Base-by-base conservation (phyloP, 352 stramenopile genomes). In the Globisporangium orthogonon region DNA sequence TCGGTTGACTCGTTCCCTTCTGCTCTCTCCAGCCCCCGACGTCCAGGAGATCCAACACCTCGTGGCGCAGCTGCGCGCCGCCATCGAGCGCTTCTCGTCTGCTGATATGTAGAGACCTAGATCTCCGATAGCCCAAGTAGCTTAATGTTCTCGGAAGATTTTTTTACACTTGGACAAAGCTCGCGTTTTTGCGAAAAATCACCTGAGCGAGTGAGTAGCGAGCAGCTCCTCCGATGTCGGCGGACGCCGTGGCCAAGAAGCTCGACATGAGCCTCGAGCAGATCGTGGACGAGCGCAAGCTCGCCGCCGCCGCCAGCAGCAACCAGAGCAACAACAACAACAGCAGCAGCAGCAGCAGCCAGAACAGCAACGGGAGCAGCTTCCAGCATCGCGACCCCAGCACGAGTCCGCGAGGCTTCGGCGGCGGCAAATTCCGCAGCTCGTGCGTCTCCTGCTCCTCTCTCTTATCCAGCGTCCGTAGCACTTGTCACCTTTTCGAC, bases 241-340 rank as follows among this genome's bases (percentile, higher is more conserved):
- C 62, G 40, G 73, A 78, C 55, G 63, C 70, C 43, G 73, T 74
- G 47, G 73, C 84, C 65, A 87, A 89, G 67, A 86, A 85, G 65
- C 70, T 88, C 43, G 70, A 79, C 58, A 91, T 89, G 80, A 74
- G 75, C 50, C 67, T 89, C 52, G 80, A 86, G 30, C 63, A 86
- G 47, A 91, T 87, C 59, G 70, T 69, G 18, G 57, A 83, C 50
- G 71, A 87, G 66, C 67, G 69, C 63, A 75, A 84, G 61, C 54
- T 56, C 31, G 49, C 39, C 47, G 2, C 37, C 37, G 37, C 37
- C 37, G 37, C 13, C 30, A 9, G 10, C 6, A 37, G 33, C 33
- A 37, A 37, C 33, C 23, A 23, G 23, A 9, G 33, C 33, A 45
- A 18, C 40, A 51, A 18, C 30, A 23, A 47, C 15, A 52, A 50